These are phyloP conservation scores for Styphnolobium japonicum DNA, from an alignment of 306 rosid genomes.

Conservation along the genomic window DNA sequence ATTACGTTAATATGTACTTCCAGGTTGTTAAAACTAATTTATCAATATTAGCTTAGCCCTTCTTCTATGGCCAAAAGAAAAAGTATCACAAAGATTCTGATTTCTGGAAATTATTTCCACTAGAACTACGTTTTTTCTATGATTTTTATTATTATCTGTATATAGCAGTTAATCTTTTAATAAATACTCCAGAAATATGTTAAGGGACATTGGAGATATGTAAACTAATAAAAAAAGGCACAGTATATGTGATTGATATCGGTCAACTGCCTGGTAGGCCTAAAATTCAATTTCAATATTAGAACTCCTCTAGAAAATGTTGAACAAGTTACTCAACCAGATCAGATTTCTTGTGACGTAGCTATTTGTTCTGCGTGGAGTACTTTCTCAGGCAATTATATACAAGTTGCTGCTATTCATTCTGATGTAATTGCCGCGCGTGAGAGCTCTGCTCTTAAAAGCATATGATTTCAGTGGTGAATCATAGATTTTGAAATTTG, in stretches of 20 bases:
- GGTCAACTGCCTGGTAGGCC: not conserved
- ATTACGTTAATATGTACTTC: not conserved
- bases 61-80: no score
- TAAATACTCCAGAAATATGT: not conserved
- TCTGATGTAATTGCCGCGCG: no score
- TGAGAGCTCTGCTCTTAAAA: no score
- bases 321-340: no score
- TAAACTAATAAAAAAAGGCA: not conserved
- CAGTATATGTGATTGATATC: not conserved
- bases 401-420: no score
- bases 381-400: no score
- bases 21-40: not conserved
- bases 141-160: not conserved
- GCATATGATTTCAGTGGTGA: no score
- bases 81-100: not conserved
- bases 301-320: not conserved
- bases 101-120: not conserved
- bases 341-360: no score
- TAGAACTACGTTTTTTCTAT: not conserved
- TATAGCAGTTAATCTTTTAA: not conserved
- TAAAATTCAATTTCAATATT: not conserved
- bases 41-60: not conserved
- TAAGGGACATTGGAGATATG: not conserved
- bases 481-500: no score
- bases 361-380: no score